Conservation (phyloP, 768 basidiomycete genomes). For the Fistulinella prunicolor region DNA sequence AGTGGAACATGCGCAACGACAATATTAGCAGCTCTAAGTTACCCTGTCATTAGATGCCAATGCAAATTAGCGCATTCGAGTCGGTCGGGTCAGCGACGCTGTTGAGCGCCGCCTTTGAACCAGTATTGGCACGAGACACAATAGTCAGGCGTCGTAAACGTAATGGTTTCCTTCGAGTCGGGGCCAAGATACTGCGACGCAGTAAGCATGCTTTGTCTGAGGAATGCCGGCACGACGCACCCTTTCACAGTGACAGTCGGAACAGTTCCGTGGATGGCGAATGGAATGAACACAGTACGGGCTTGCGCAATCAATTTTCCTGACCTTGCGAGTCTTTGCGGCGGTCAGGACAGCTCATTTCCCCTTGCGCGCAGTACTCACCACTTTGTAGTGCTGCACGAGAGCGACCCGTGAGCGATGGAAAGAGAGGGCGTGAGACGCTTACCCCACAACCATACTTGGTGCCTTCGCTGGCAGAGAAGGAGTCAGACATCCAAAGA, state of each 20-base stretch:
- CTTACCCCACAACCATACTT: slow-evolving; percentile 67
- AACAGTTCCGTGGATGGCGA: slow-evolving; percentile 40
- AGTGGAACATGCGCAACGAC: slow-evolving; percentile 9
- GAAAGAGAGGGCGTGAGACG: slow-evolving; percentile 23
- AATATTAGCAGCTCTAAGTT: slow-evolving; percentile 31
- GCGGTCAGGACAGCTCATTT: slow-evolving; percentile 2
- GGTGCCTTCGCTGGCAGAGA: slow-evolving; percentile 59
- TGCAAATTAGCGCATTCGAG: slow-evolving; percentile 4
- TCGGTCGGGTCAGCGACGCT: slow-evolving; percentile 28
- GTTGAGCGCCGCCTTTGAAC: slow-evolving; percentile 47
- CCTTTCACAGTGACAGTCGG: slow-evolving; percentile 43
- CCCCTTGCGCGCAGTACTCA: slow-evolving; percentile 40
- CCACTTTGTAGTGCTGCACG: slow-evolving; percentile 64
- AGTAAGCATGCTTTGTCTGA: slow-evolving; percentile 3
- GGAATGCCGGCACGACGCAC: slow-evolving; percentile 26
- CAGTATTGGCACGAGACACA: slow-evolving; percentile 60
- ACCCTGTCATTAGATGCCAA: slow-evolving; percentile 23
- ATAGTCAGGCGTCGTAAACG: slow-evolving; percentile 47
- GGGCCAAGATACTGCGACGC: slow-evolving; percentile 58
- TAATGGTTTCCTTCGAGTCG: slow-evolving; percentile 61
- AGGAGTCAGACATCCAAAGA: slow-evolving; percentile 25
- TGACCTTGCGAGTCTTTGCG: slow-evolving; percentile 33
- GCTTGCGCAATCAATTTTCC: slow-evolving; percentile 34
- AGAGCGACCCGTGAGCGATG: slow-evolving; percentile 10
- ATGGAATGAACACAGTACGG: slow-evolving; percentile 40